Conservation (phyloP, 2,329 filamentous ascomycete species). For the Aspergillus caelatus region DNA sequence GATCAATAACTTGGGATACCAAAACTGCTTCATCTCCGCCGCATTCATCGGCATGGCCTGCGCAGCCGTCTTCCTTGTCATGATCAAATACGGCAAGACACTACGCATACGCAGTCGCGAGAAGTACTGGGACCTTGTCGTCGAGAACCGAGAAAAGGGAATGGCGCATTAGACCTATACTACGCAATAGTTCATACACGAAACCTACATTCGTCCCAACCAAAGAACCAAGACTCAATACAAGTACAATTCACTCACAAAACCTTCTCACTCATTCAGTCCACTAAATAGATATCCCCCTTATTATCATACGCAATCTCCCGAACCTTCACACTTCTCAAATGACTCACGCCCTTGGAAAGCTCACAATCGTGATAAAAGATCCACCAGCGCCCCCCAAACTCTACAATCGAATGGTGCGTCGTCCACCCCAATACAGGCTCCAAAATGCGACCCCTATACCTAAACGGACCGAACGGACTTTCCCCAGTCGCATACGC, state of each 20-base stretch:
- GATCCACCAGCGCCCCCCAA: constrained; percentile 70
- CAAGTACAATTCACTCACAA: not conserved
- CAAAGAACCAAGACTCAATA: not conserved
- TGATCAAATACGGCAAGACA: constrained; percentile 44
- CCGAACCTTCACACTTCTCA: constrained; percentile 73
- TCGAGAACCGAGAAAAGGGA: constrained; percentile 36
- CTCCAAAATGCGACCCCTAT: constrained; percentile 70
- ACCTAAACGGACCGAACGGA: constrained; percentile 73
- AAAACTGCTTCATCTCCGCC: constrained; percentile 50
- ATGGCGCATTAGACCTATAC: constrained; percentile 32
- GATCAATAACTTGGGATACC: constrained; percentile 47
- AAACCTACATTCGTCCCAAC: not conserved
- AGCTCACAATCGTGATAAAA: constrained; percentile 77
- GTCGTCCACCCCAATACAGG: constrained; percentile 81
- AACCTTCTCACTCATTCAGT: not conserved
- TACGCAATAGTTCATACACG: not conserved
- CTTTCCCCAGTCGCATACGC: constrained; percentile 68
- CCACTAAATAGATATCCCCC: constrained; percentile 58
- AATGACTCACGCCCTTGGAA: constrained; percentile 68
- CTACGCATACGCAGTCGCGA: constrained; percentile 37
- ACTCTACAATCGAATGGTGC: constrained; percentile 78
- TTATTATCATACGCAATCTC: constrained; percentile 73
- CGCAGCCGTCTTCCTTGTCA: constrained; percentile 42
- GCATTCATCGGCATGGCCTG: constrained; percentile 42
- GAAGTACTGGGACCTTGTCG: constrained; percentile 42